A percentile compares a stretch with the other conserved stretches of the same genome.
These are phyloP conservation scores for Verbena officinalis DNA, from an alignment of 257 asterid species.

Conservation along the genomic window DNA sequence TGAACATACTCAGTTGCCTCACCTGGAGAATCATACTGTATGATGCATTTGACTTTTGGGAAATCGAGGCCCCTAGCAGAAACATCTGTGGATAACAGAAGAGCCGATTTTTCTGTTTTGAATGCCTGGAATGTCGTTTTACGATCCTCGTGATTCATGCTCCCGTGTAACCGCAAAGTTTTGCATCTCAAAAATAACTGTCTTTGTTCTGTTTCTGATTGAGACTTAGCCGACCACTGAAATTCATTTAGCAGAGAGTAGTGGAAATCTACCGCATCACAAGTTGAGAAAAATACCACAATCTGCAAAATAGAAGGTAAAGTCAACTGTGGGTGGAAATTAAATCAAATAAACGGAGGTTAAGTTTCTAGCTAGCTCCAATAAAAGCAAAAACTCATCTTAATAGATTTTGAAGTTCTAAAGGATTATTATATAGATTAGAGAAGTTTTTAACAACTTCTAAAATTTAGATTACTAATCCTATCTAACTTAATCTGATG, in stretches of 20 bases:
- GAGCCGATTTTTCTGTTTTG: constrained; percentile 83
- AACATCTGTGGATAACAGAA: constrained; percentile 88
- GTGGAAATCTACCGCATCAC: constrained; percentile 96
- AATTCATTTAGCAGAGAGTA: constrained; percentile 67
- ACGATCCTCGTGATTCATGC: constrained; percentile 86
- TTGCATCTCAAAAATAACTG: constrained; percentile 72
- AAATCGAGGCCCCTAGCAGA: constrained; percentile 97
- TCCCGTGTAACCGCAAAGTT: constrained; percentile 78
- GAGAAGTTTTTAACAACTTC: no score
- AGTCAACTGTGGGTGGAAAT: constrained; percentile 20
- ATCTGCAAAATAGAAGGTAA: constrained; percentile 48
- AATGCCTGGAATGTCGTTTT: constrained; percentile 79
- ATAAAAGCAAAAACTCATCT: constrained; percentile 23
- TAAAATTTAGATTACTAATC: no score
- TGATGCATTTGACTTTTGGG: constrained; percentile 92
- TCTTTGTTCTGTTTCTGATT: constrained; percentile 53
- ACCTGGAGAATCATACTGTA: constrained; percentile 98
- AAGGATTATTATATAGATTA: constrained; percentile 1
- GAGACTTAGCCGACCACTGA: constrained; percentile 48
- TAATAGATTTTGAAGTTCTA: constrained; percentile 7
- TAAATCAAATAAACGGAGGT: constrained; percentile 9
- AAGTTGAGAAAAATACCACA: constrained; percentile 92
- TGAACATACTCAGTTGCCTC: constrained; percentile 99
- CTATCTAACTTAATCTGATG: no score
- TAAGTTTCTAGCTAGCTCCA: not conserved